Base-by-base conservation (phyloP, 2,329 filamentous ascomycete genomes). In the Tolypocladium sp. region DNA sequence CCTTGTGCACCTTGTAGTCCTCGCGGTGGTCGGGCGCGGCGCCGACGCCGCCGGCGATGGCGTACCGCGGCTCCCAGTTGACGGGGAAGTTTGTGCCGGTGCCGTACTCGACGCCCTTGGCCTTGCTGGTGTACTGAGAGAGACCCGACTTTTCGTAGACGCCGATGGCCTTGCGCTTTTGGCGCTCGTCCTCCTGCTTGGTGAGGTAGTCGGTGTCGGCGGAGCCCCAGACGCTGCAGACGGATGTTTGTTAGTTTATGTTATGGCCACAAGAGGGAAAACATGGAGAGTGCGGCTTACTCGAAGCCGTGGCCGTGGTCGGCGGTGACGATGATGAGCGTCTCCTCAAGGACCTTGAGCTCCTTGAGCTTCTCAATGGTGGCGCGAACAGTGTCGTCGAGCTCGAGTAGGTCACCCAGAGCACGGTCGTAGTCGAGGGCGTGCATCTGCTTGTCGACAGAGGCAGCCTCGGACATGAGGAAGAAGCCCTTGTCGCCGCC, bases 381-480 rank as follows among this genome's bases (percentile, higher is more conserved):
- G 22, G 89, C 89, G 57, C 85, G 85, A 65, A 95, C 77, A 5
- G 91, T 92, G 74, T 95, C 90, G 69, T 95, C 90, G 40, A 95
- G 82, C 76, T 95, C 91, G 46, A 95, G 83, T 1, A 95, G 84
- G 66, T 95, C 91, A 58, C 89, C 91, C 0, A 95, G 84, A 1
- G 91, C 89, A 58, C 91, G 89, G 74, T 94, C 89, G 71, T 94
- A 94, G 76, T 94, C 91, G 25, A 94, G 82, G 2, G 78, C 72
- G 76, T 95, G 91, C 90, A 95, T 94, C 80, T 91, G 88, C 80
- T 95, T 95, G 76, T 94, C 91, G 65, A 95, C 89, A 2, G 86
- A 90, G 20, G 91, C 91, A 33, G 88, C 91, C 73, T 95, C 91
- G 15, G 86, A 86, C 90, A 95, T 94, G 68, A 95, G 80, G 80